A percentile compares a stretch with the other conserved stretches of the same genome.
These are phyloP conservation scores for Aspergillus carlsbadensis DNA, from an alignment of 495 filamentous ascomycete genomes.

Conservation along the genomic window DNA sequence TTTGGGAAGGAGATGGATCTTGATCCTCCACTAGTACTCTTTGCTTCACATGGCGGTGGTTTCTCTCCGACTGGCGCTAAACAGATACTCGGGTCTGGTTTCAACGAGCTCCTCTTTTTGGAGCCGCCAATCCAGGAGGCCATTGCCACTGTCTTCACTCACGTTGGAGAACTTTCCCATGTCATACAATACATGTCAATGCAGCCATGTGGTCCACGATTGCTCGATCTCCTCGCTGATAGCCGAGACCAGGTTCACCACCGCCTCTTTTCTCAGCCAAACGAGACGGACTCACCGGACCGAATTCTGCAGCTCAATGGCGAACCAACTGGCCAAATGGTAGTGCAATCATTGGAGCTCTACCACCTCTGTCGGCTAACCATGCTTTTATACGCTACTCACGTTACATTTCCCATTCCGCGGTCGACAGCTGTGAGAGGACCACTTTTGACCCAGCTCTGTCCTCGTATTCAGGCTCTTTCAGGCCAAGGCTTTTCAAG, in stretches of 20 bases:
- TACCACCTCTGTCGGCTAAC: too few relatives aligned
- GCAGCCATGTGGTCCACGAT: neutral
- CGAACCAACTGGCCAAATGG: too few relatives aligned
- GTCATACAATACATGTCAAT: neutral
- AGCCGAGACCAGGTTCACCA: neutral
- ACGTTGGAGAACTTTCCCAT: neutral
- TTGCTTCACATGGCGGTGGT: neutral
- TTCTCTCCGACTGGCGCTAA: too few relatives aligned
- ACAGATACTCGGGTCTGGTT: neutral
- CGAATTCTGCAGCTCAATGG: neutral
- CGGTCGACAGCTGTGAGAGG: too few relatives aligned
- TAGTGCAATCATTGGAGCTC: too few relatives aligned
- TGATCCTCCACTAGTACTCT: neutral
- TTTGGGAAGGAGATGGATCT: neutral
- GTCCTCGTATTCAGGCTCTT: too few relatives aligned
- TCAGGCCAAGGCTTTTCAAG: too few relatives aligned
- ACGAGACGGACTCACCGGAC: neutral
- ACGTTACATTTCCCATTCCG: too few relatives aligned
- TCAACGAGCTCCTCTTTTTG: neutral
- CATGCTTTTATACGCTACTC: too few relatives aligned
- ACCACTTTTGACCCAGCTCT: too few relatives aligned
- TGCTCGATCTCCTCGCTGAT: neutral
- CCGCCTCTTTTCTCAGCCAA: neutral
- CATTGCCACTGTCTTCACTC: neutral
- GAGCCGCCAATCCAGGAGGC: neutral